Percentiles rank a stretch among this genome's conserved stretches.
Conservation (phyloP, 108 stramenopile species). For the Skeletonema menzelii region DNA sequence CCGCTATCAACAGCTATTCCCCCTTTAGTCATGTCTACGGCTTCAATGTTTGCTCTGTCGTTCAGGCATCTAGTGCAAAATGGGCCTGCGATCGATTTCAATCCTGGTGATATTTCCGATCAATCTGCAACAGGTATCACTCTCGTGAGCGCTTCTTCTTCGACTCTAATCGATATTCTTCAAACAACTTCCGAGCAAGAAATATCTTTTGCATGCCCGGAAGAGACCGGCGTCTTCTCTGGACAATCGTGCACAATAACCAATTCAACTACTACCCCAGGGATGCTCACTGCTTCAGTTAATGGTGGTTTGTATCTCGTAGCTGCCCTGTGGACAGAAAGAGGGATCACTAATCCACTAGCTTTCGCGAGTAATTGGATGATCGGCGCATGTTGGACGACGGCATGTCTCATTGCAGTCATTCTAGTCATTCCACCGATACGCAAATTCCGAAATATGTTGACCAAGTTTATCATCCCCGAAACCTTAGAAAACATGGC, state of each 20-base stretch:
- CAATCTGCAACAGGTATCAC: not conserved
- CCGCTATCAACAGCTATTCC: not conserved
- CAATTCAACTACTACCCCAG: not conserved
- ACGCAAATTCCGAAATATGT: not conserved
- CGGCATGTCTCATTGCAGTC: not conserved
- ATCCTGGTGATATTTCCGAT: not conserved
- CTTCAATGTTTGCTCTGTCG: not conserved
- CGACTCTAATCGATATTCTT: not conserved
- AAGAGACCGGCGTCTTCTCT: not conserved
- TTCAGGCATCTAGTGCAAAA: not conserved
- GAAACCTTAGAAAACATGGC: not conserved
- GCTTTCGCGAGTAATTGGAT: not conserved
- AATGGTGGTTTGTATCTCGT: not conserved
- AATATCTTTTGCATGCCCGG: not conserved
- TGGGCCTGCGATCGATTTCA: not conserved
- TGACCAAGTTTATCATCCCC: not conserved
- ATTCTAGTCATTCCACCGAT: not conserved
- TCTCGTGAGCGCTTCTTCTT: not conserved
- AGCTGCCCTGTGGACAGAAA: not conserved
- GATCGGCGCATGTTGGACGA: not conserved
- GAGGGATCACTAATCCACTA: not conserved
- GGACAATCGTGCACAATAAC: not conserved
- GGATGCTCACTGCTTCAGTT: not conserved
- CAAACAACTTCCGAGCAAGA: not conserved
- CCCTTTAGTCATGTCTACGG: not conserved